A percentile compares a stretch with the other conserved stretches of the same genome.
Conservation (phyloP, 805 yeast genomes). For the Yarrowia sp. region DNA sequence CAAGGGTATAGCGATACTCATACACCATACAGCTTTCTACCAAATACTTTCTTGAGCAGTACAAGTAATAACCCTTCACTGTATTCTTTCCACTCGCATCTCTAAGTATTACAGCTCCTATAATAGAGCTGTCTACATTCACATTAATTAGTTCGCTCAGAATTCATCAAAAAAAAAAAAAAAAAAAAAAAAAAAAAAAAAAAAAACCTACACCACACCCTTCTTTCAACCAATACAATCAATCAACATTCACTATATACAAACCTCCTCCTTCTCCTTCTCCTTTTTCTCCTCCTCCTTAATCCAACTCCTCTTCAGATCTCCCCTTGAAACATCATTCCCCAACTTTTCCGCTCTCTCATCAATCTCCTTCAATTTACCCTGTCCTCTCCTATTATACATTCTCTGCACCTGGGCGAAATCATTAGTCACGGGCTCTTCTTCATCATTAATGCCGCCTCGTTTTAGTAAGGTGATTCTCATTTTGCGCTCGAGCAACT, state of each 20-base stretch:
- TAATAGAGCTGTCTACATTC: no score
- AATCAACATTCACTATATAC: background rate
- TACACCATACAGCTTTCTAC: no score
- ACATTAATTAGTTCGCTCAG: no score
- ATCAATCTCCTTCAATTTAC: background rate
- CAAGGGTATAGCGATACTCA: no score
- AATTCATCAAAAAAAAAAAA: no score
- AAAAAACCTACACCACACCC: no score
- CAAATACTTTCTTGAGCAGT: no score
- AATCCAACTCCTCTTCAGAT: background rate
- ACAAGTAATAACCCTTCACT: no score
- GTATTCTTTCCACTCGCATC: no score
- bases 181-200: no score
- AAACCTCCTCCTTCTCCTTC: background rate
- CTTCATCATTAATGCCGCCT: background rate
- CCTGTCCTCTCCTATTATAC: slow-evolving; percentile 2
- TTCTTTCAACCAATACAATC: no score
- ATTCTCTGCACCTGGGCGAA: background rate
- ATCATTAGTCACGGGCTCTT: background rate
- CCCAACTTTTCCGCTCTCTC: background rate
- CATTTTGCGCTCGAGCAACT: background rate
- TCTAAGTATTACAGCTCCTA: no score
- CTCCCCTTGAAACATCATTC: background rate
- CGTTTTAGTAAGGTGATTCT: background rate
- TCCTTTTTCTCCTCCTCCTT: background rate